Evolutionary conservation across 306 rosid species (phyloP), one percentile per base, ranked within the genome.

Genomic region (Alnus glutinosa): DNA sequence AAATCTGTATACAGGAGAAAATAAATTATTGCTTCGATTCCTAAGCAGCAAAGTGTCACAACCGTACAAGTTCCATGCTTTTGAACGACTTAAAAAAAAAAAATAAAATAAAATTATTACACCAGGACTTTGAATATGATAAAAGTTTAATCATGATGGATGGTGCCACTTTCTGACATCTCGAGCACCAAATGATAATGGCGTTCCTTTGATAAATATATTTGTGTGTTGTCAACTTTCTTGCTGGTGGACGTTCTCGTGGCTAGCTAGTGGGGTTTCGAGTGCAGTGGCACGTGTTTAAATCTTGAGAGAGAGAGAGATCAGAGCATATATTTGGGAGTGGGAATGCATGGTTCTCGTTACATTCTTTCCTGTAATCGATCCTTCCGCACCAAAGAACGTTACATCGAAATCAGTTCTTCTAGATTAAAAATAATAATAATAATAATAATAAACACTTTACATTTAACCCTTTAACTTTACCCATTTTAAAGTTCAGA

Each of bases 341-440:
- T 67, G 72, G 72, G 72, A 42, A 14, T 42, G 32, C 50, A 7
- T 67, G 72, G 72, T 67, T 67, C 72, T 67, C 8, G 4, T 67
- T 42, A 18, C 30, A 1, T 42, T 67, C 72, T 67, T 42, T 42
- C 30, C 15, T n/a, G 51, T n/a, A 67, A 67, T 67, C 72, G 50
- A 67, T 67, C 8, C 30, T 16, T 49, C 19, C 32, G 15, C 51
- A 42, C 72, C 30, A 42, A 42, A 7, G 16, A 1, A 16, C 42
- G 72, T 67, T 67, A 42, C 72, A 28, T 42, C 10, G 32, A 10
- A 49, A 49, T 49, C 52, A 0, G 51, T 48, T 23, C 28, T 23
- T 23, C 28, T 23, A 0, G 28, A 23, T 23, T 23, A 23, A 23
- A 23, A 23, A 23, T 0, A 23, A 23, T 23, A 23, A 23, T 23